phyloP scores from a whole-genome alignment of 2,329 filamentous ascomycete genomes.

The Penicillium sp. region DNA sequence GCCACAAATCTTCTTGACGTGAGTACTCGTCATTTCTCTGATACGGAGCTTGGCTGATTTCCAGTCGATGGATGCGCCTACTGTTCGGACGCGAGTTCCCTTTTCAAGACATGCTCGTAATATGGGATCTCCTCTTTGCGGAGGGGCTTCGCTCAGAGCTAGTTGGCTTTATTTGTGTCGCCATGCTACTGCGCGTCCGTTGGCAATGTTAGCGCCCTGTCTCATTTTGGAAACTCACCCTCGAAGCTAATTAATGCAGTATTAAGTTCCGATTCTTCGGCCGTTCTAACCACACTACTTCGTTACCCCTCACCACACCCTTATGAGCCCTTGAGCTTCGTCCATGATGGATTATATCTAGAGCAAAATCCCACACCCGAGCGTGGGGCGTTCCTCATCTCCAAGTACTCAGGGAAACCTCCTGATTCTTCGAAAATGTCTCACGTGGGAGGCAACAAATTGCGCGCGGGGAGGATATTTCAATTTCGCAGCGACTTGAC shows the following conservation, averaged over 20 bases:
- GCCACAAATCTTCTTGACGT: constrained; percentile 98
- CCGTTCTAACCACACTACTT: constrained; percentile 78
- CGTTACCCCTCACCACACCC: constrained; percentile 76
- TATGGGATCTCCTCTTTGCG: constrained; percentile 93
- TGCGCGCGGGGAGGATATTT: constrained; percentile 25
- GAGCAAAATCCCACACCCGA: constrained; percentile 50
- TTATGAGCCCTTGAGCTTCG: constrained; percentile 75
- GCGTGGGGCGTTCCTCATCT: constrained; percentile 50
- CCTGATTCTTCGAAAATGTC: constrained; percentile 39
- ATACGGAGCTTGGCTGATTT: background rate
- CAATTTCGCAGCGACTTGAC: constrained; percentile 37
- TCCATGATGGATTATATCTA: constrained; percentile 75
- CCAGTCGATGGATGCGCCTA: constrained; percentile 81
- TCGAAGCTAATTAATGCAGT: constrained; percentile 56
- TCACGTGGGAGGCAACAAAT: constrained; percentile 27
- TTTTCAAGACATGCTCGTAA: constrained; percentile 77
- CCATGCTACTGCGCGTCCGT: constrained; percentile 89
- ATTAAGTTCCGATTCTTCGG: constrained; percentile 84
- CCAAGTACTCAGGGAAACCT: constrained; percentile 53
- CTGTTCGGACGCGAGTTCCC: constrained; percentile 93
- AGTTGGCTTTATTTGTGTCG: constrained; percentile 88
- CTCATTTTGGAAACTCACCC: constrained; percentile 16
- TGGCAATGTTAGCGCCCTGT: constrained; percentile 73
- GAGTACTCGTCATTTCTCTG: constrained; percentile 35
- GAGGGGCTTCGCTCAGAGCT: constrained; percentile 80